phyloP scores from a whole-genome alignment of 2,329 filamentous ascomycete species.

The Monilinia fructigena region DNA sequence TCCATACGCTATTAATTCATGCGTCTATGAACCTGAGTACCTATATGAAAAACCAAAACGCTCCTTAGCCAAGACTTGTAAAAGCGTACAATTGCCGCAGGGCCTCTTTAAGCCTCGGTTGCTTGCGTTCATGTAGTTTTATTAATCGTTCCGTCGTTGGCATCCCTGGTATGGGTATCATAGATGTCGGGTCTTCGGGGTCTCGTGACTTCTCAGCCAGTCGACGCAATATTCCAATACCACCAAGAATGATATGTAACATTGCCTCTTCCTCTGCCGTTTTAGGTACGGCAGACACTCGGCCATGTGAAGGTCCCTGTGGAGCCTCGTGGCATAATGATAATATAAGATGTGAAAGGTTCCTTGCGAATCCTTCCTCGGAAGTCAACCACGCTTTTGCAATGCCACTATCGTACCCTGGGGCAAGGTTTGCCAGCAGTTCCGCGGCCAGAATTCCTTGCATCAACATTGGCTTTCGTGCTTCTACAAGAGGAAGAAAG shows the following conservation, averaged over 20 bases:
- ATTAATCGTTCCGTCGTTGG: constrained; percentile 68
- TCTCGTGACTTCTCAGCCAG: constrained; percentile 67
- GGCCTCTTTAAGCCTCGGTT: constrained; percentile 61
- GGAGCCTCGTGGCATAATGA: constrained; percentile 60
- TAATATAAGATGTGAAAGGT: constrained; percentile 72
- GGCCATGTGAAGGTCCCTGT: constrained; percentile 47
- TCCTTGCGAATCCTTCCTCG: constrained; percentile 79
- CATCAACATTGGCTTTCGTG: constrained; percentile 83
- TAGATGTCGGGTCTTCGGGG: constrained; percentile 49
- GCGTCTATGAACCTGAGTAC: constrained; percentile 39
- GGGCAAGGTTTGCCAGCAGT: constrained; percentile 75
- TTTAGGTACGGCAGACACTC: constrained; percentile 33
- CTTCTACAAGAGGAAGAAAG: constrained; percentile 69
- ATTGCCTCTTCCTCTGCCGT: constrained; percentile 41
- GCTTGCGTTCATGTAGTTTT: constrained; percentile 64
- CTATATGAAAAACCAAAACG: constrained; percentile 34
- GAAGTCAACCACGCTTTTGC: constrained; percentile 80
- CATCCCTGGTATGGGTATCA: constrained; percentile 60
- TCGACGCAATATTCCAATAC: constrained; percentile 65
- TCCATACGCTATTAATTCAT: constrained; percentile 37
- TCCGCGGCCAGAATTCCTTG: constrained; percentile 90
- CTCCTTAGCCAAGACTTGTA: constrained; percentile 50
- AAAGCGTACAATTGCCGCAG: constrained; percentile 68
- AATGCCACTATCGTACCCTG: constrained; percentile 67
- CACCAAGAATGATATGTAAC: constrained; percentile 60